Evolutionary conservation across 805 yeast species (phyloP).

Genomic region (Candida arabinofermentans): DNA sequence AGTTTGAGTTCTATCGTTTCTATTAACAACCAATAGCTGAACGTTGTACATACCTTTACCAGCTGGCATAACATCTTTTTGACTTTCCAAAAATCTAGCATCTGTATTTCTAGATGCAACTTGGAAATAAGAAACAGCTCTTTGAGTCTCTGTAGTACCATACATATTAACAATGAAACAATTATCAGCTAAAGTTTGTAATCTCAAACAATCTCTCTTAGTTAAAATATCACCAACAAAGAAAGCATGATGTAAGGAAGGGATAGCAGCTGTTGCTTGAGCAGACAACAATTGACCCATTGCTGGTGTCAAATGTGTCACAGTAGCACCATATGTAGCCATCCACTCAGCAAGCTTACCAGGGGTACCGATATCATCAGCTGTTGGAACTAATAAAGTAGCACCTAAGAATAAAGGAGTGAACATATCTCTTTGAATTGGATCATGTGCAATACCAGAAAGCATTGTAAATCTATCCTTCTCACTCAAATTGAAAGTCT

Average conservation of each 20-base stretch:
- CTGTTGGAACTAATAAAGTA: slow-evolving; percentile 85
- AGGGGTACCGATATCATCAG: slow-evolving; percentile 98
- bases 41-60: slow-evolving; percentile 97
- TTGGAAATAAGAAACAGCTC: slow-evolving; percentile 94
- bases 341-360: slow-evolving; percentile 98
- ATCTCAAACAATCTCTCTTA: slow-evolving; percentile 91
- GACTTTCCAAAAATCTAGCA: slow-evolving; percentile 68
- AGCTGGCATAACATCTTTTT: slow-evolving; percentile 97
- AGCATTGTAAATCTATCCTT: slow-evolving; percentile 94
- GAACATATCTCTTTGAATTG: slow-evolving; percentile 98
- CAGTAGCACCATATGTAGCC: slow-evolving; percentile 85
- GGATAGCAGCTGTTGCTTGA: slow-evolving; percentile 86
- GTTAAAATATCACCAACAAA: slow-evolving; percentile 97
- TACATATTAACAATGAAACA: slow-evolving; percentile 94
- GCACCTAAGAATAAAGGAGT: slow-evolving; percentile 98
- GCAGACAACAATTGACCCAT: slow-evolving; percentile 98
- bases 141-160: slow-evolving; percentile 98
- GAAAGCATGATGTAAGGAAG: slow-evolving; percentile 89
- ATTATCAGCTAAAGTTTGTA: slow-evolving; percentile 88
- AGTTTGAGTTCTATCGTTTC: slow-evolving; percentile 80
- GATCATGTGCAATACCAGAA: slow-evolving; percentile 98
- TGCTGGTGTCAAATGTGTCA: slow-evolving; percentile 97
- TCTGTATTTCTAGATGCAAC: slow-evolving; percentile 71
- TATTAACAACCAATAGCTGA: slow-evolving; percentile 87
- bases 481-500: slow-evolving; percentile 70